Base-by-base conservation (phyloP, 345 rosid species). In the Moricandia arvensis region DNA sequence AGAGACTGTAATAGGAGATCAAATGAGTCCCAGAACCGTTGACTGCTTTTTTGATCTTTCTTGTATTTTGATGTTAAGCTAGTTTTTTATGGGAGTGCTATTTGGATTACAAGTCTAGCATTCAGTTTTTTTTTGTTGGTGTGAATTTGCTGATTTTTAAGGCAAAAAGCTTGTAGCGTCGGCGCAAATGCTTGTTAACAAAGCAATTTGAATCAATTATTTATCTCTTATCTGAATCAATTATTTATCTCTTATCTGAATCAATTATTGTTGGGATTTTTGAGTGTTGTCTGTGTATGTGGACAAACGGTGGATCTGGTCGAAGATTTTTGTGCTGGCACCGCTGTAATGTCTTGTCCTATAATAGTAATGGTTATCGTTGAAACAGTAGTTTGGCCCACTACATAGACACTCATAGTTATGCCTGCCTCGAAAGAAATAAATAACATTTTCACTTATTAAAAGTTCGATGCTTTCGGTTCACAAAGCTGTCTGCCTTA, bases 61-160 rank as follows among this genome's bases (percentile, higher is more conserved):
- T 70, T 76, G 35, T 70, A 45, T 33, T 8, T 64, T n/a, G n/a
- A n/a, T n/a, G 76, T 66, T 69, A 49, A 83, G 74, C 80, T 80
- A 75, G 80, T 71, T 78, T 73, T 73, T 21, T 7, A 7, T 35
- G 43, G 26, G 69, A 64, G 6, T 71, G 62, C 76, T 45, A 70
- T 71, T 77, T 64, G 66, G 60, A 21, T 71, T 57, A 68, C 74
- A 57, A 63, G 33, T 64, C 41, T 71, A 71, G 80, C 76, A 64
- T 71, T 64, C 75, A 24, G 75, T 41, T 64, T 58, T 74, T n/a
- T 41, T 3, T 41, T 43, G 49, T 12, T 43, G 58, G 41, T 61
- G 69, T 75, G 79, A 75, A 9, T 68, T 47, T 69, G 80, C 75
- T 76, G 80, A 53, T 76, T 76, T 76, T 69, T 62, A 62, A 76